Percentiles rank a stretch among this genome's conserved stretches.
Conservation (phyloP, 768 basidiomycete genomes). For the Leccinum pellstonianum region DNA sequence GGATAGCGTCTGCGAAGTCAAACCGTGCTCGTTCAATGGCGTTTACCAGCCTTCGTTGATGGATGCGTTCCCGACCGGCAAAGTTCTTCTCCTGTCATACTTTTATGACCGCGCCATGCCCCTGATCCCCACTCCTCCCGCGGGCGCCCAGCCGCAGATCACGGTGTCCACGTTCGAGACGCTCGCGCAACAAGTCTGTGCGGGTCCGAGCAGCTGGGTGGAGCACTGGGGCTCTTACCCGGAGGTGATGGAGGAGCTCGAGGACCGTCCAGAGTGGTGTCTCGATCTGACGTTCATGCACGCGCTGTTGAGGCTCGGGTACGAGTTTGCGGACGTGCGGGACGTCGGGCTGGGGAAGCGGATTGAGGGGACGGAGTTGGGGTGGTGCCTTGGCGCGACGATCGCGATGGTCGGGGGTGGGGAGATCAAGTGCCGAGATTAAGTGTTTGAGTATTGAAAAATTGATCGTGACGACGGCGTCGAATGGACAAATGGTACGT, state of each 20-base stretch:
- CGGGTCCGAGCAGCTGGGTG: slow-evolving; percentile 60
- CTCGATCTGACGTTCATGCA: slow-evolving; percentile 97
- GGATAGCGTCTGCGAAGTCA: slow-evolving; percentile 75
- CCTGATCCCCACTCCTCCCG: slow-evolving; percentile 46
- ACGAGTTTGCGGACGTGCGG: slow-evolving; percentile 75
- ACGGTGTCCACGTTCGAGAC: slow-evolving; percentile 58
- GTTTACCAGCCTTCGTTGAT: slow-evolving; percentile 94
- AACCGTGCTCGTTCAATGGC: slow-evolving; percentile 96
- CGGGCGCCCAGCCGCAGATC: slow-evolving; percentile 32
- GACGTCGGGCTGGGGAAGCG: slow-evolving; percentile 82
- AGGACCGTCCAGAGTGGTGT: slow-evolving; percentile 89
- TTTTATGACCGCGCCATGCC: slow-evolving; percentile 94
- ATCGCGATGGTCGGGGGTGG: slow-evolving; percentile 69
- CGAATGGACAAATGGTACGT: background rate
- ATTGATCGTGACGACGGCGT: background rate
- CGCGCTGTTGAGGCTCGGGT: slow-evolving; percentile 80
- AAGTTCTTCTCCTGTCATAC: slow-evolving; percentile 91
- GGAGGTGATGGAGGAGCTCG: slow-evolving; percentile 63
- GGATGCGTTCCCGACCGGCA: slow-evolving; percentile 84
- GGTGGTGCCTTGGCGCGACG: slow-evolving; percentile 89
- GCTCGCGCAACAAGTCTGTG: slow-evolving; percentile 72
- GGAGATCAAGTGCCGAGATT: slow-evolving; percentile 53
- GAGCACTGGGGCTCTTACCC: slow-evolving; percentile 45
- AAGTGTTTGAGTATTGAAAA: background rate
- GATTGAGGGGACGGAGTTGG: slow-evolving; percentile 86